Percentiles rank a stretch among this genome's conserved stretches.
phyloP scores from a whole-genome alignment of 2,329 filamentous ascomycete genomes.

The Nakataea oryzae region DNA sequence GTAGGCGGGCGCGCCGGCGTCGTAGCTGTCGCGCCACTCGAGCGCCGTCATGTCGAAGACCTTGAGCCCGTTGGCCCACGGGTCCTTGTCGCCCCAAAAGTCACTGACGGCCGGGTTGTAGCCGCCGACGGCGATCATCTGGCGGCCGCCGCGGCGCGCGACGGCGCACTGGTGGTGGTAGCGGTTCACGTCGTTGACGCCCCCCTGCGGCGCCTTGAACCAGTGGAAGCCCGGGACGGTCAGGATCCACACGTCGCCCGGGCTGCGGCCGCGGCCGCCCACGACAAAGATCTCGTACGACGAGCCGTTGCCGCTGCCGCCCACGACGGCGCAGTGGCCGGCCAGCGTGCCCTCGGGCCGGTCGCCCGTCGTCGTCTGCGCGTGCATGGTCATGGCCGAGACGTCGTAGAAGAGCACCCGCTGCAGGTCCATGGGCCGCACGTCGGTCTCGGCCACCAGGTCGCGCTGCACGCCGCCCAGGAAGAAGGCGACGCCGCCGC shows the following conservation, averaged over 20 bases:
- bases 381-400: conserved; percentile 20
- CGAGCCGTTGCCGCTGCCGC: neutral
- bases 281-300: conserved; percentile 19
- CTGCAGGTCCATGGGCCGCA: conserved; percentile 10
- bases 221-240: conserved; percentile 26
- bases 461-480: neutral
- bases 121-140: conserved; percentile 29
- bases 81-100: conserved; percentile 18
- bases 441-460: neutral
- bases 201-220: conserved; percentile 15
- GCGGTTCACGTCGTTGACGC: conserved; percentile 12
- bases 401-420: conserved; percentile 21
- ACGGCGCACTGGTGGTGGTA: conserved; percentile 20
- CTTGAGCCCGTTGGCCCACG: conserved; percentile 24
- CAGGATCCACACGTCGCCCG: conserved; percentile 22
- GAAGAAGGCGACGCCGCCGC: neutral
- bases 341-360: conserved; percentile 10
- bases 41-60: conserved; percentile 27
- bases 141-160: conserved; percentile 13
- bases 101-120: neutral
- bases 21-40: conserved; percentile 21
- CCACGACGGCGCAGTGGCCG: conserved; percentile 22
- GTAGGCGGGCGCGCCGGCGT: conserved; percentile 16
- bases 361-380: conserved; percentile 20
- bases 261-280: conserved; percentile 16